A percentile compares a stretch with the other conserved stretches of the same genome.
phyloP scores from a whole-genome alignment of 495 filamentous ascomycete genomes.

The Penicillium argentinense region DNA sequence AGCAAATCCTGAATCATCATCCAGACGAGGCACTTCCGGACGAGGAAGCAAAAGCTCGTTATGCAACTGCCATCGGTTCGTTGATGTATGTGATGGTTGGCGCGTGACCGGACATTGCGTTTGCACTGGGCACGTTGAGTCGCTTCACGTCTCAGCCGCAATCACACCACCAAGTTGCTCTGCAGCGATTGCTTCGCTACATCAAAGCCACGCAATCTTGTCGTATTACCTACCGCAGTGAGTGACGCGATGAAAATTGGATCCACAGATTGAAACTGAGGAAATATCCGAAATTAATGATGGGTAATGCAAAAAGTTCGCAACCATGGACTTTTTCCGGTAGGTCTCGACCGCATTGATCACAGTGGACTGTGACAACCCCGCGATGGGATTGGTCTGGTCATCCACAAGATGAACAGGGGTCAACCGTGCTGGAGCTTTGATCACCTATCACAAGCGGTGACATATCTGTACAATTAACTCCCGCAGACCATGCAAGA shows the following conservation, averaged over 20 bases:
- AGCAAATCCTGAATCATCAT: slow-evolving; percentile 7
- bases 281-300: slow-evolving; percentile 45
- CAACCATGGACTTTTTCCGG: slow-evolving; percentile 42
- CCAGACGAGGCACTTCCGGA: slow-evolving; percentile 3
- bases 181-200: slow-evolving; percentile 7
- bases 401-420: slow-evolving; percentile 3
- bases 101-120: slow-evolving; percentile 8
- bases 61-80: slow-evolving; percentile 8
- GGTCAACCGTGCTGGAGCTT: neutral
- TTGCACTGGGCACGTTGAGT: slow-evolving; percentile 8
- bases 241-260: slow-evolving; percentile 42
- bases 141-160: slow-evolving; percentile 11
- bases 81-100: slow-evolving; percentile 7
- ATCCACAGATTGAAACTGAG: slow-evolving; percentile 33
- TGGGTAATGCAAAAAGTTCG: slow-evolving; percentile 47
- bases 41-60: slow-evolving; percentile 9
- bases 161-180: slow-evolving; percentile 8
- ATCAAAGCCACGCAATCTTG: slow-evolving; percentile 7
- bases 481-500: slow-evolving; percentile 13
- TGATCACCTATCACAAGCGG: neutral
- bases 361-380: slow-evolving; percentile 29
- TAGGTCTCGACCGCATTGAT: slow-evolving; percentile 43
- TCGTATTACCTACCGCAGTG: slow-evolving; percentile 8
- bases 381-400: slow-evolving; percentile 24
- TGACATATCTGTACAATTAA: slow-evolving; percentile 7